phyloP scores from a whole-genome alignment of 2,329 filamentous ascomycete species.

The Botrytis fabae region DNA sequence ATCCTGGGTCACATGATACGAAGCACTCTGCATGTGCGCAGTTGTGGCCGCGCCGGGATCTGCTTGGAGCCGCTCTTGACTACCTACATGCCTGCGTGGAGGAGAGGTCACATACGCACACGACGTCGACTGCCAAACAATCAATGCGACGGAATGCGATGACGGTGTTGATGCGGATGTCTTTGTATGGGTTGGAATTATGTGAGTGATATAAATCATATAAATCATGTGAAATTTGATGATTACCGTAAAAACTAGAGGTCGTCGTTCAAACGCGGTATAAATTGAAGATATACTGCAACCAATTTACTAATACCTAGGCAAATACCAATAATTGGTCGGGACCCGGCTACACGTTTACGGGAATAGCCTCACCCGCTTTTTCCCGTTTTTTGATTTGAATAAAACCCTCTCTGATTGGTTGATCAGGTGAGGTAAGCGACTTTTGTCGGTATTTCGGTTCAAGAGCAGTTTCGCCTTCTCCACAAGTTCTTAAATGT shows the following conservation, averaged over 20 bases:
- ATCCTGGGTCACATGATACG: background rate
- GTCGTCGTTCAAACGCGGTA: background rate
- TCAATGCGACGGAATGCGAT: background rate
- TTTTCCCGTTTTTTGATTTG: conserved; percentile 23
- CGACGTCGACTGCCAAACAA: background rate
- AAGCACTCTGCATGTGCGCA: background rate
- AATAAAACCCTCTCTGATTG: conserved; percentile 22
- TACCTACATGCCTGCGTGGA: no score
- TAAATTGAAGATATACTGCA: background rate
- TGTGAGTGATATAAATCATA: no score
- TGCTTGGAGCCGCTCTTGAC: background rate
- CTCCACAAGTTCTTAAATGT: conserved; percentile 20
- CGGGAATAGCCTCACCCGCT: conserved; percentile 23
- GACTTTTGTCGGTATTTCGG: conserved; percentile 12
- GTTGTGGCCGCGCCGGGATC: background rate
- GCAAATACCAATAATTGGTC: background rate
- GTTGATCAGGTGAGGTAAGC: conserved; percentile 17
- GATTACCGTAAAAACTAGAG: background rate
- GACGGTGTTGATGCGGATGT: background rate
- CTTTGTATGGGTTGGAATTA: background rate
- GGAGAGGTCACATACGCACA: no score
- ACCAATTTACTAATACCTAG: background rate
- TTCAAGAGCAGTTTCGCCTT: conserved; percentile 23
- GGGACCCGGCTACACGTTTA: conserved; percentile 1
- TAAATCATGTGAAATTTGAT: background rate